Evolutionary conservation across 768 basidiomycete species (phyloP).

Genomic region (Tylopilus cervinicoccineus): DNA sequence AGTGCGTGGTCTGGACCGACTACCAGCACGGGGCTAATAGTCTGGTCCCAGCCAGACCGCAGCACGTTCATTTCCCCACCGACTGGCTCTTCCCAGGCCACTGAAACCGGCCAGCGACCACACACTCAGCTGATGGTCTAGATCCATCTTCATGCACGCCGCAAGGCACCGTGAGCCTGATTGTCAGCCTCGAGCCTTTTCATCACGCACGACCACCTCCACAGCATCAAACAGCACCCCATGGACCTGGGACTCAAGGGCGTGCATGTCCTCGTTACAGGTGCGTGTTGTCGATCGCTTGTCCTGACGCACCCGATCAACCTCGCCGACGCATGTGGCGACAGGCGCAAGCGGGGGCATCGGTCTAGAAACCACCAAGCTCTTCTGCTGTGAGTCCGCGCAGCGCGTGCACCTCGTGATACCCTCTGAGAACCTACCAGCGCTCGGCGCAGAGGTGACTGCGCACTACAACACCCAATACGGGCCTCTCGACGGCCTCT

Average conservation of each 20-base stretch:
- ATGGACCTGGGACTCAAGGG: conserved; percentile 57
- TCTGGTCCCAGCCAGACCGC: neutral
- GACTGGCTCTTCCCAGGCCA: conserved; percentile 12
- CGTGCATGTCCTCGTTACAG: conserved; percentile 69
- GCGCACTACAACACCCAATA: conserved; percentile 64
- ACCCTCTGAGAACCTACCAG: conserved; percentile 31
- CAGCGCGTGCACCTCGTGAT: neutral
- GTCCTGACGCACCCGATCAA: neutral
- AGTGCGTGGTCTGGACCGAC: too few species aligned
- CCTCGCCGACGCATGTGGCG: neutral
- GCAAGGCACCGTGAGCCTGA: neutral
- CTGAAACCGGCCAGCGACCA: conserved; percentile 9
- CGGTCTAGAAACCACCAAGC: conserved; percentile 55
- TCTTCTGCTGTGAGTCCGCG: conserved; percentile 48
- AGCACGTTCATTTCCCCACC: neutral
- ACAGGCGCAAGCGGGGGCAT: conserved; percentile 75
- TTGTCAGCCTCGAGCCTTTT: neutral
- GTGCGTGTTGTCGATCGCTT: conserved; percentile 28
- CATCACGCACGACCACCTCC: neutral
- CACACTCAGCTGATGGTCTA: conserved; percentile 6
- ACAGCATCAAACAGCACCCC: neutral
- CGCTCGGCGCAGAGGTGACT: conserved; percentile 66
- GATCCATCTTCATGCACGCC: conserved; percentile 8
- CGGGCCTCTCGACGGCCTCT: conserved; percentile 39
- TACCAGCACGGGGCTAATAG: neutral